Percentiles rank a stretch among this genome's conserved stretches.
Conservation (phyloP, 1,139 yeast genomes). For the Yamadazyma friedrichii region DNA sequence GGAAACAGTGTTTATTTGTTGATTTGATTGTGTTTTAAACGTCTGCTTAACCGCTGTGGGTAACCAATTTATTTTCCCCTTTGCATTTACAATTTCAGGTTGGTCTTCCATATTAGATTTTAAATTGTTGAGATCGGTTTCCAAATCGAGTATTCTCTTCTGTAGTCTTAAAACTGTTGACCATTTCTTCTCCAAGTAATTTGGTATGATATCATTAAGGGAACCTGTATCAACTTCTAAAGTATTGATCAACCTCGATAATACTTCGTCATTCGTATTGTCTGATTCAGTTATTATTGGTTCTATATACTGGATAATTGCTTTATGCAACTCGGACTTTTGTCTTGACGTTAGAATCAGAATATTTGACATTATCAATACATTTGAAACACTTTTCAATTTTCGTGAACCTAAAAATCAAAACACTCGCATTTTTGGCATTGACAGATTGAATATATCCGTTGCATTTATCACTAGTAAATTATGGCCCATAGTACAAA, state of each 20-base stretch:
- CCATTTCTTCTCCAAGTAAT: conserved; percentile 83
- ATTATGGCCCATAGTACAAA: too few relatives aligned
- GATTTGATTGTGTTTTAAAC: conserved; percentile 52
- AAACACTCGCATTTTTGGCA: too few relatives aligned
- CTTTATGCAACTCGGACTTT: conserved; percentile 51
- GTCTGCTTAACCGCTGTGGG: conserved; percentile 56
- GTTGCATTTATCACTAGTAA: too few relatives aligned
- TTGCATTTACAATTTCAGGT: conserved; percentile 12
- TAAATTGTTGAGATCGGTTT: conserved; percentile 41
- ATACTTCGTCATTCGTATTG: conserved; percentile 5
- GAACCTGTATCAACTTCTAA: conserved; percentile 19
- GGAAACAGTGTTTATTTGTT: conserved; percentile 60
- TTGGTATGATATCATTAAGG: conserved; percentile 32
- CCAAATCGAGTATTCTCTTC: conserved; percentile 63
- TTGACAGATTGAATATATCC: too few relatives aligned
- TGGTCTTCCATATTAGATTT: conserved; percentile 43
- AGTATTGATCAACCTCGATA: conserved; percentile 14
- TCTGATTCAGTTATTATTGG: conserved; percentile 23
- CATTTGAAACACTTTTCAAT: neutral
- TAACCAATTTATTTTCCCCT: conserved; percentile 61
- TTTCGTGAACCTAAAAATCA: too few relatives aligned
- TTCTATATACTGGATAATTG: conserved; percentile 54
- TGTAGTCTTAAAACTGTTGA: conserved; percentile 80
- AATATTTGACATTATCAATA: conserved; percentile 13
- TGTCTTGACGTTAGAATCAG: conserved; percentile 50